Evolutionary conservation across 345 rosid genomes (phyloP), one percentile per base, ranked within the genome.

Genomic region (Dimocarpus longan): DNA sequence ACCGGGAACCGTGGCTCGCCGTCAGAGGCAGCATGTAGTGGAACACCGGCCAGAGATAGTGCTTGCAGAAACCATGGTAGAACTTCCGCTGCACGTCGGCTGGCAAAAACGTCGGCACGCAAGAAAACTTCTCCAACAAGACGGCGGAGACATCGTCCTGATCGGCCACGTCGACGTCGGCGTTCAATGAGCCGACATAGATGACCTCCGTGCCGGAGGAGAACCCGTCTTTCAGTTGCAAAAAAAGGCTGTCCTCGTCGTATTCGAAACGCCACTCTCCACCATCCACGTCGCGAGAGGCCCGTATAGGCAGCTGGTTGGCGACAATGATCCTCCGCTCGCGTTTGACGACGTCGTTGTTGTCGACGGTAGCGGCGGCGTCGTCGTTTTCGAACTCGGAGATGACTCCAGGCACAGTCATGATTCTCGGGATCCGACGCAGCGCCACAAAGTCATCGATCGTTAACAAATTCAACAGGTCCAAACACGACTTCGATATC

Each of bases 31-130:
- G 52, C 83, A 90, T 87, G 74, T 91, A 94, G 74, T 94, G 98
- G 80, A 94, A 86, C 84, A 91, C 73, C 28, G 95, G 98, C 98
- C 98, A 94, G 12, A 94, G 91, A 68, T 92, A 92, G 82, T 92
- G 98, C 80, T 94, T 94, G 28, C 98, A 94, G 59, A 92, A 92
- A 0, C 98, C 98, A 46, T 94, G 98, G 37, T 94, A 94, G 80
- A 82, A 94, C 86, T 65, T 87, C 80, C 65, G 73, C 68, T 82
- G 80, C 82, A 87, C 43, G 15, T 94, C 98, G n/a, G 59, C 24
- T 5, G 92, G 80, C 74, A 94, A 76, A 81, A 91, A 94, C 18
- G 90, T 85, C 5, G 98, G 96, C n/a, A 89, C 88, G 42, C 98
- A 94, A 13, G 80, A 81, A 44, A 88, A 90, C 56, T 81, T 88